Base-by-base conservation (phyloP, 179 eudicot species). In the Drosera spatulata region DNA sequence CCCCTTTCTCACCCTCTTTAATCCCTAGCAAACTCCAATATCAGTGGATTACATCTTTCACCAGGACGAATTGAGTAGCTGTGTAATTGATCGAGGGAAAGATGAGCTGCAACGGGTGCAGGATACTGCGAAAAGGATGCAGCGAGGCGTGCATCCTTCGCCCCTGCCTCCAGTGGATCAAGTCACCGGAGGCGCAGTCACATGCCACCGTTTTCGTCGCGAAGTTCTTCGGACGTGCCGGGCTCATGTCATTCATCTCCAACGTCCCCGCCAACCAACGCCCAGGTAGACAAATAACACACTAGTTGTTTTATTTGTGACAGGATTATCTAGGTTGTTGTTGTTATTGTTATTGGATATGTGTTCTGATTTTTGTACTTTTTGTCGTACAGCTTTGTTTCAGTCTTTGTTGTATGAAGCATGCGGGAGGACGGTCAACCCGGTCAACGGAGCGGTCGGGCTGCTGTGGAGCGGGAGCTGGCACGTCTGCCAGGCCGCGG, bases 71-170 rank as follows among this genome's bases (percentile, higher is more conserved):
- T 39, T 22, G 53, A 22, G 60, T 22, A 61, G 13, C 40, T 7
- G 12, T 10, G 45, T 13, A 22, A 22, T 22, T 0, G 33, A 22
- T 22, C 33, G 33, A 22, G 33, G 0, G 33, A 22, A 70, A 50
- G 3, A 88, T 88, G 97, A 89, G 97, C 56, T 89, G 97, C 91
- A 84, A 86, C 44, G 97, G 95, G 0, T 89, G 97, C 74, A 71
- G 95, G 43, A 85, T 87, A 2, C 73, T 89, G 5, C 75, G 95
- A 54, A 89, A 80, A 60, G 88, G 97, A 10, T 89, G 95, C 80
- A 81, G 89, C 52, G 87, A 86, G 37, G 61, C 69, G n/a, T 89
- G 97, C 69, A 72, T 85, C 13, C 66, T 87, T 10, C 59, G 97
- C 6, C 93, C 85, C 0, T 82, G 91, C 62, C 66, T 87, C n/a